A percentile compares a stretch with the other conserved stretches of the same genome.
These are phyloP conservation scores for Bombardia bombarda DNA, from an alignment of 495 filamentous ascomycete genomes.

Conservation along the genomic window DNA sequence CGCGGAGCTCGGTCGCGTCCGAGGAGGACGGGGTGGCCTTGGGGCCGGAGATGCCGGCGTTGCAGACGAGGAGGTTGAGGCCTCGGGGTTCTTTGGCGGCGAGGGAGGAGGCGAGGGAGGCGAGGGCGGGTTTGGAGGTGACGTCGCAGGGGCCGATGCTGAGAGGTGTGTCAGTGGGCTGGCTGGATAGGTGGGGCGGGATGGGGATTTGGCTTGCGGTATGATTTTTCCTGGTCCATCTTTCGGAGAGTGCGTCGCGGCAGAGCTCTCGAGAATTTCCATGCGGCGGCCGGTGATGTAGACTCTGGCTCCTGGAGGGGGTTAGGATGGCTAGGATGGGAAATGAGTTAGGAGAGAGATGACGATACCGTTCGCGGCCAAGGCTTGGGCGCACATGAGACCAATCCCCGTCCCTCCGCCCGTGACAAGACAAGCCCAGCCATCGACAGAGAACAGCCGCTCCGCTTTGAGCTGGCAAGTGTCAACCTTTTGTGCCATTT, in stretches of 20 bases:
- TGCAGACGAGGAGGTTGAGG: constrained; percentile 56
- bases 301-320: constrained; percentile 41
- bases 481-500: neutral
- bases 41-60: constrained; percentile 44
- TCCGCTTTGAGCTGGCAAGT: constrained; percentile 20
- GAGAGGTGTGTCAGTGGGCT: neutral
- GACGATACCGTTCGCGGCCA: constrained; percentile 43
- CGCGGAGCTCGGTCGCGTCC: constrained; percentile 38
- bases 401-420: constrained; percentile 55
- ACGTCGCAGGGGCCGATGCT: constrained; percentile 46
- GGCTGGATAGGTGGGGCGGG: neutral
- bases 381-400: constrained; percentile 52
- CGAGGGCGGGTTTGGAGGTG: constrained; percentile 50
- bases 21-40: constrained; percentile 22
- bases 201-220: constrained; percentile 3
- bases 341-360: neutral
- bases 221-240: constrained; percentile 24
- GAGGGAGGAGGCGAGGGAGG: constrained; percentile 36
- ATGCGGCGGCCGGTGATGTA: constrained; percentile 58
- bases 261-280: constrained; percentile 44
- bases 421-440: constrained; percentile 50
- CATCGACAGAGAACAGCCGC: constrained; percentile 46
- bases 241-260: constrained; percentile 26
- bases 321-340: neutral
- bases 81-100: constrained; percentile 28